Percentiles rank a stretch among this genome's conserved stretches.
phyloP scores from a whole-genome alignment of 805 yeast species.

The Candida orba region DNA sequence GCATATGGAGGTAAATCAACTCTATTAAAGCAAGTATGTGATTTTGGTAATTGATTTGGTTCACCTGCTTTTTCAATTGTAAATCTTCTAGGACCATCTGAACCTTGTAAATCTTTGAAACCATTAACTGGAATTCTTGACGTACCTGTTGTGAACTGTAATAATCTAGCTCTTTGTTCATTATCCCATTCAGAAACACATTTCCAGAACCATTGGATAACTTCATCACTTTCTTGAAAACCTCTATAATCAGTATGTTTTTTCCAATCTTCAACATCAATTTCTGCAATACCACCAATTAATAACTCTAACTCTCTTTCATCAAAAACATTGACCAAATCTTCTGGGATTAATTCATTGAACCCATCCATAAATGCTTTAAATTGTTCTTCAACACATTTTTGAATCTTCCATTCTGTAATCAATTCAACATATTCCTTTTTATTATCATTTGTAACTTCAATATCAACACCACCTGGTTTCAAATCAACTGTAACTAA shows the following conservation, averaged over 20 bases:
- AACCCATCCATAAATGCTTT: slow-evolving; percentile 95
- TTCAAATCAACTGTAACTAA: slow-evolving; percentile 83
- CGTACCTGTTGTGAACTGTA: slow-evolving; percentile 98
- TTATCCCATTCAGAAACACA: slow-evolving; percentile 91
- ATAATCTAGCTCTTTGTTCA: slow-evolving; percentile 90
- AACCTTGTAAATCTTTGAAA: slow-evolving; percentile 96
- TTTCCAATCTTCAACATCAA: slow-evolving; percentile 98
- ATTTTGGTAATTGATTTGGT: slow-evolving; percentile 84
- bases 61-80: slow-evolving; percentile 99
- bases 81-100: slow-evolving; percentile 98
- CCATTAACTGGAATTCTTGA: slow-evolving; percentile 99
- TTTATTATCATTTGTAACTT: slow-evolving; percentile 91
- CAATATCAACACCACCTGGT: slow-evolving; percentile 80
- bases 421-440: slow-evolving; percentile 91
- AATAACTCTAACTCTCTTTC: slow-evolving; percentile 94
- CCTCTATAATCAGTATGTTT: slow-evolving; percentile 98
- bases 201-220: slow-evolving; percentile 98
- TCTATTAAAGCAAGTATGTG: slow-evolving; percentile 98
- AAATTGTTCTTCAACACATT: slow-evolving; percentile 92
- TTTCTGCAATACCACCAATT: slow-evolving; percentile 97
- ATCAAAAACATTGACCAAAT: slow-evolving; percentile 91
- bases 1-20: slow-evolving; percentile 94
- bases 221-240: slow-evolving; percentile 92
- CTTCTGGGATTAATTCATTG: slow-evolving; percentile 96
- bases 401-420: slow-evolving; percentile 92